Evolutionary conservation across 148 eudicot species (phyloP).

Genomic region (Silene uniflora): DNA sequence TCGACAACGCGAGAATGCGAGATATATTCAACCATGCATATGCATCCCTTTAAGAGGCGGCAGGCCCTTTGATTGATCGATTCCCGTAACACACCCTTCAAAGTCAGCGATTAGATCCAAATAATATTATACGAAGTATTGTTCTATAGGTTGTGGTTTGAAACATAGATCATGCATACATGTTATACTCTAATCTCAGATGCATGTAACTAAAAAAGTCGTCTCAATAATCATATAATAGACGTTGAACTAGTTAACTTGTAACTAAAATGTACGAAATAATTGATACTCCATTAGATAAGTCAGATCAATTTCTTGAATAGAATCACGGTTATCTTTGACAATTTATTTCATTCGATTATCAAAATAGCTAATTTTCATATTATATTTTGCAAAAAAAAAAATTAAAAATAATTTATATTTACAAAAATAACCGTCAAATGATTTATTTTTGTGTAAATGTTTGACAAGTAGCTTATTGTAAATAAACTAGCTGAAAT

Average conservation of each 20-base stretch:
- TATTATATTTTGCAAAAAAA: too few species aligned
- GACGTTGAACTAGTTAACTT: background rate
- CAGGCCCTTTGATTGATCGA: background rate
- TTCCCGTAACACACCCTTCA: background rate
- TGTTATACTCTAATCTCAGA: background rate
- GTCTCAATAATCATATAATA: background rate
- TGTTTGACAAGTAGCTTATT: too few species aligned
- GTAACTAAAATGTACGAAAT: background rate
- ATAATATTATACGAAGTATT: background rate
- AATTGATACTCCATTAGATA: background rate
- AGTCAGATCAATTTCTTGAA: too few species aligned
- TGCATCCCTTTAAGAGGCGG: background rate
- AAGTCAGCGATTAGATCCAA: constrained; percentile 6
- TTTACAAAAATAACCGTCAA: too few species aligned
- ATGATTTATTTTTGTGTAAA: too few species aligned
- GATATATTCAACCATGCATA: too few species aligned
- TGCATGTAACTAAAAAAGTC: constrained; percentile 5
- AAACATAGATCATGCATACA: background rate
- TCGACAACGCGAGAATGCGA: too few species aligned
- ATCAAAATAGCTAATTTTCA: too few species aligned
- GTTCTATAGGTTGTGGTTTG: background rate
- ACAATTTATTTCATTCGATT: too few species aligned
- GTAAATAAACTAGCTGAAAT: too few species aligned
- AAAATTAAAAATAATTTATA: too few species aligned
- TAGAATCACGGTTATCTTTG: too few species aligned